Percentiles rank a stretch among this genome's conserved stretches.
These are phyloP conservation scores for Breviolum minutum DNA, from an alignment of 73 alveolate species.

Conservation along the genomic window DNA sequence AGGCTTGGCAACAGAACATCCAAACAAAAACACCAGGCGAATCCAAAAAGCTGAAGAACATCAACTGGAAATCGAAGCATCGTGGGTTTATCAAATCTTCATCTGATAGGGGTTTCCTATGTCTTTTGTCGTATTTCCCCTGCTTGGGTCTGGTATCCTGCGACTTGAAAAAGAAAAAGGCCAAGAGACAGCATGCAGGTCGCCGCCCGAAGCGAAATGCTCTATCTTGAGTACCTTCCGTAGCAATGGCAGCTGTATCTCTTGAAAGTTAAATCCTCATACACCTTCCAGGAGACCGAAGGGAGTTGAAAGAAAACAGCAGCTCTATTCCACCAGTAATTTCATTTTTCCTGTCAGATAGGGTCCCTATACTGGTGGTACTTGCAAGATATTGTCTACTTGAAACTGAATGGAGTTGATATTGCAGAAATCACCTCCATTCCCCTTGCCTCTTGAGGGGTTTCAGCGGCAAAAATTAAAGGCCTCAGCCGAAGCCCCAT, in stretches of 20 bases:
- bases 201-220: slow-evolving; percentile 87
- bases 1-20: not conserved
- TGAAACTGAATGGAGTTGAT: no score
- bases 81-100: no score
- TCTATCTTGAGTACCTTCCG: slow-evolving; percentile 36
- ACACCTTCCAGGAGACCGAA: no score
- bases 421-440: not conserved
- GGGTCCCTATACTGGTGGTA: not conserved
- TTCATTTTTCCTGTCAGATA: not conserved
- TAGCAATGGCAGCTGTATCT: no score
- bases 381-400: no score
- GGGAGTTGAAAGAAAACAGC: no score
- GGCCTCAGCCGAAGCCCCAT: not conserved
- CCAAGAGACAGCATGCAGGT: slow-evolving; percentile 37
- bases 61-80: no score
- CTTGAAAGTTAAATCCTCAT: no score
- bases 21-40: not conserved
- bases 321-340: not conserved
- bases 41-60: no score
- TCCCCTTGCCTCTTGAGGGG: slow-evolving; percentile 50
- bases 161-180: no score
- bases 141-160: not conserved
- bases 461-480: slow-evolving; percentile 58
- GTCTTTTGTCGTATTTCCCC: no score
- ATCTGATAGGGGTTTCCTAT: not conserved